Evolutionary conservation across 257 asterid genomes (phyloP), one percentile per base, ranked within the genome.

Genomic region (Solanum pennellii): DNA sequence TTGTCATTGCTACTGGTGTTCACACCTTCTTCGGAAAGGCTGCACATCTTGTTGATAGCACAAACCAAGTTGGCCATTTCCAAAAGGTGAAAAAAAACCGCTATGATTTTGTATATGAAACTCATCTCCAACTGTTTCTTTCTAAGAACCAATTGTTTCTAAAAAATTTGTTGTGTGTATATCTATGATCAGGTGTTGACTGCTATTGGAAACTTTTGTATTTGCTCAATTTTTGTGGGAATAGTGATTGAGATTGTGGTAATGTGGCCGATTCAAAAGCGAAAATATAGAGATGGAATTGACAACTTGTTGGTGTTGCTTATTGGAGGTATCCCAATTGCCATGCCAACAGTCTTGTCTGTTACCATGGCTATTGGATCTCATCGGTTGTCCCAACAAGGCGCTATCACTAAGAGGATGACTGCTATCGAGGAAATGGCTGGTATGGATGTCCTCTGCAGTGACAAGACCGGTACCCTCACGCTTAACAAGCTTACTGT

Each of bases 381-480:
- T 31, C 99, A 95, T 84, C 86, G 99, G 49, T 94, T 96, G 7
- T 94, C 99, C 7, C 93, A 96, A 15, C 99, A 96, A 90, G 99
- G 99, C 1, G 99, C 99, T 91, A 96, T 96, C 89, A 96, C 99
- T 39, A 96, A 96, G 93, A 94, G 99, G 89, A 96, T 96, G 98
- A 95, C 99, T n/a, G 99, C 99, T 68, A 96, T 96, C 42, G 99
- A 96, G 91, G 99, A 96, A 82, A 94, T 96, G 98, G 98, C 98
- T 12, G 98, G 98, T 47, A 96, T 96, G 99, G 98, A 96, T 84
- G 98, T 96, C 80, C 94, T 96, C 20, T 96, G 99, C 92, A 96
- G 98, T 71, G 99, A 96, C 92, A 96, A 96, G 86, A 96, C 99
- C 0, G 99, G 99, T 42, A 96, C 99, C 7, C 96, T 96, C 16